Evolutionary conservation across 2,329 filamentous ascomycete genomes (phyloP), one percentile per base, ranked within the genome.

Genomic region (Colletotrichum sp.): DNA sequence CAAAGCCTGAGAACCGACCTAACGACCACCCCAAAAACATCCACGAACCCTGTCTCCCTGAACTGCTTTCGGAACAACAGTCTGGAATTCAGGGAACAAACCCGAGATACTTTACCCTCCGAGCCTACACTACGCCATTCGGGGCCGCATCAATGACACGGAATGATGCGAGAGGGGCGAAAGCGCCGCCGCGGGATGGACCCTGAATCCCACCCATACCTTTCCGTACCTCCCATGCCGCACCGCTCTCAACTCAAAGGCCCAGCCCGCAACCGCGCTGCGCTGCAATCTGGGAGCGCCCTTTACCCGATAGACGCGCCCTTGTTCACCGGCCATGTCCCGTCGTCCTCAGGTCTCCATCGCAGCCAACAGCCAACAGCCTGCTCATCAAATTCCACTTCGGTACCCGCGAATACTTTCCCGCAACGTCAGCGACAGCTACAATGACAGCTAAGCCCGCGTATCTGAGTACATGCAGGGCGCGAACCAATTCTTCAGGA

Each of bases 161-260:
- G 36, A 72, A 72, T 72, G 61, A 67, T 74, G 52, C 52, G 36
- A 66, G 48, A 71, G 67, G 71, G 43, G 38, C 71, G 71, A 71
- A 57, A 36, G 34, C 72, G 63, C 61, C 52, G 70, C 34, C 21
- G 36, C 34, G 58, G 60, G 67, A 71, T 32, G 67, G 72, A 66
- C 67, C 60, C 67, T 74, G 67, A 63, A 63, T 36, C 38, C 38
- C 38, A 16, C 64, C 28, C 36, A 72, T 36, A 63, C 15, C 60
- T 24, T 57, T 57, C n/a, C n/a, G 18, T 60, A 16, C 36, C 18
- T 24, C 6, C n/a, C 48, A 55, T 55, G 48, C 48, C 48, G 24
- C 36, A 55, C 7, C n/a, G n/a, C 52, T 57, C 52, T 57, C n/a
- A 21, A 57, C 24, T 57, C 24, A 60, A 30, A 63, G 38, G 38